Evolutionary conservation across 2,329 filamentous ascomycete genomes (phyloP), one percentile per base, ranked within the genome.

Genomic region (Penicillium sp.): DNA sequence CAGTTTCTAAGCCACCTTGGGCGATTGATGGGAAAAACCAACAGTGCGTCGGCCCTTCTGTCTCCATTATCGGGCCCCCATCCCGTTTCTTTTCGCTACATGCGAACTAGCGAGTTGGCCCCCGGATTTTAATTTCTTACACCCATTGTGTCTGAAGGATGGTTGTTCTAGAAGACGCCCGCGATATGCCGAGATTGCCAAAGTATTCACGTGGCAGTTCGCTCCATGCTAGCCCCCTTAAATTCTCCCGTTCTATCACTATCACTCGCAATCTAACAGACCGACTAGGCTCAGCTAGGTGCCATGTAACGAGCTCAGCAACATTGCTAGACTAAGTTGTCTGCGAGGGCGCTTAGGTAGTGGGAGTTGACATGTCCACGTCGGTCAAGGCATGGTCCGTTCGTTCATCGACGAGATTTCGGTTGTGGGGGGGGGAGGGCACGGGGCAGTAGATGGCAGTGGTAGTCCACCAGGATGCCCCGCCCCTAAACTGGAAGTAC

Each of bases 311-410:
- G 34, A 21, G 12, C 20, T 23, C 12, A 23, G 7, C 9, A 13
- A 21, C n/a, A 26, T 17, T 7, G 4, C n/a, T 7, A 40, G 7
- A 40, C 13, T 6, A 26, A 40, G 15, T 12, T 8, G 7, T 13
- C 29, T 29, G 8, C 9, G 26, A n/a, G 39, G 39, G 39, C 39
- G 39, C 39, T 42, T 42, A 27, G 15, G 23, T 27, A 8, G 7
- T 30, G 39, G 39, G 8, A 42, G 9, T 20, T 29, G 26, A 29
- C 17, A 27, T 29, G 39, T 29, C 42, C 27, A 27, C 33, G 43
- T 46, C 26, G 43, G 43, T 39, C 34, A 32, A 29, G 21, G 9
- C 33, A 33, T 42, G 41, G 34, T 15, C 46, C 40, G 34, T 49
- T 43, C 40, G 34, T 49, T 43, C 46, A n/a, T 23, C 13, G 30